Evolutionary conservation across 345 rosid species (phyloP).

Genomic region (Melastoma malabathricum): DNA sequence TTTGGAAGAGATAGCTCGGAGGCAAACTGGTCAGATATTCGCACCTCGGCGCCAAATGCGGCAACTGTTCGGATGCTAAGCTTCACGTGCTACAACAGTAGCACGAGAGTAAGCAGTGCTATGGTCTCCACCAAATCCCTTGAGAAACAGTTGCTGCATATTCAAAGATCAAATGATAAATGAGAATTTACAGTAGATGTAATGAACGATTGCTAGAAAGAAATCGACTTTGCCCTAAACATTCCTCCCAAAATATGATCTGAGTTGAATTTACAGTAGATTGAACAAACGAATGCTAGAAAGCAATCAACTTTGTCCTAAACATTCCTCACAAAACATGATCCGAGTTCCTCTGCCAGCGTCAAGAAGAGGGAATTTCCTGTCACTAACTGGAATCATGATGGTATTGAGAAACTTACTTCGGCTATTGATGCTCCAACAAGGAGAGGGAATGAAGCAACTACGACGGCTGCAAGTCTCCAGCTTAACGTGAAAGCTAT

Average conservation of each 20-base stretch:
- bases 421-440: slow-evolving; percentile 64
- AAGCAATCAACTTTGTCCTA: too few species aligned
- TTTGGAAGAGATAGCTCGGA: slow-evolving; percentile 44
- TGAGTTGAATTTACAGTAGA: too few species aligned
- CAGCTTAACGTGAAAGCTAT: slow-evolving; percentile 57
- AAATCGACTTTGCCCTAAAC: too few species aligned
- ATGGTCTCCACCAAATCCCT: slow-evolving; percentile 77
- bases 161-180: neutral
- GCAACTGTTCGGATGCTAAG: slow-evolving; percentile 65
- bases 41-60: slow-evolving; percentile 56
- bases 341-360: too few species aligned
- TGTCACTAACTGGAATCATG: too few species aligned
- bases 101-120: slow-evolving; percentile 43
- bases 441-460: slow-evolving; percentile 67
- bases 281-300: too few species aligned
- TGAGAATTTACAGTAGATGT: too few species aligned
- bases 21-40: slow-evolving; percentile 35
- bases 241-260: too few species aligned
- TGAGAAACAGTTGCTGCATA: slow-evolving; percentile 60
- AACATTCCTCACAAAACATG: too few species aligned
- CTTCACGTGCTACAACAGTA: slow-evolving; percentile 59
- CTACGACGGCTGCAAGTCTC: slow-evolving; percentile 69
- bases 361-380: too few species aligned
- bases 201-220: too few species aligned
- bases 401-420: slow-evolving; percentile 20